phyloP scores from a whole-genome alignment of 148 eudicot species.

The Oxyria digyna region DNA sequence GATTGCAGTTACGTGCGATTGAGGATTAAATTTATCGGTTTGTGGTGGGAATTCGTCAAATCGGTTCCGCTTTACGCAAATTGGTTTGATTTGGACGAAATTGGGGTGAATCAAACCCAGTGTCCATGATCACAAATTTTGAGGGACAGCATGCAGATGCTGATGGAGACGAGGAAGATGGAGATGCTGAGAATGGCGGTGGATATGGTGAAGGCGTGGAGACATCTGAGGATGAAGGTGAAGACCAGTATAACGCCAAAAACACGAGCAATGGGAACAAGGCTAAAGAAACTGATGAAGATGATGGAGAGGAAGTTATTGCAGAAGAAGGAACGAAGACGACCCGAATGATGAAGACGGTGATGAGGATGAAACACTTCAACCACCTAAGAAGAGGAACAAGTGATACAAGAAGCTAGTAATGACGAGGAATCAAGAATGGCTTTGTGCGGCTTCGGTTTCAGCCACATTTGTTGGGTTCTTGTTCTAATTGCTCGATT shows the following conservation, averaged over 20 bases:
- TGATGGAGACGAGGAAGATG: background rate
- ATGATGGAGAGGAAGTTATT: background rate
- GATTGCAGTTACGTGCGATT: no score
- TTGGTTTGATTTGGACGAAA: no score
- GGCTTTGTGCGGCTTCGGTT: no score
- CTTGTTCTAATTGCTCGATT: no score
- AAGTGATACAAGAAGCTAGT: background rate
- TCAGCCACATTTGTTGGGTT: no score
- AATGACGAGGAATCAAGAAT: background rate
- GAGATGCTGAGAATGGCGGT: background rate
- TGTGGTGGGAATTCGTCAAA: no score
- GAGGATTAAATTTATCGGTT: no score
- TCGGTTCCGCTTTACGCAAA: no score
- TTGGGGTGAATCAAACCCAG: no score
- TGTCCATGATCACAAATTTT: background rate
- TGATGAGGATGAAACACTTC: background rate
- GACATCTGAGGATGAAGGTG: background rate
- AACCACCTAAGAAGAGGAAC: slow-evolving; percentile 4
- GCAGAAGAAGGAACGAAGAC: background rate
- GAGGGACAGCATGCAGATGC: background rate
- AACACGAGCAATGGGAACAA: slow-evolving; percentile 6
- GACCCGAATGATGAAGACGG: background rate
- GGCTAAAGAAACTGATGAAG: slow-evolving; percentile 1
- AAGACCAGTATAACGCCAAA: background rate
- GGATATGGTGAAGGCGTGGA: background rate